Conservation (phyloP, 371 early-diverging fungal species). For the Apophysomyces ossiformis region DNA sequence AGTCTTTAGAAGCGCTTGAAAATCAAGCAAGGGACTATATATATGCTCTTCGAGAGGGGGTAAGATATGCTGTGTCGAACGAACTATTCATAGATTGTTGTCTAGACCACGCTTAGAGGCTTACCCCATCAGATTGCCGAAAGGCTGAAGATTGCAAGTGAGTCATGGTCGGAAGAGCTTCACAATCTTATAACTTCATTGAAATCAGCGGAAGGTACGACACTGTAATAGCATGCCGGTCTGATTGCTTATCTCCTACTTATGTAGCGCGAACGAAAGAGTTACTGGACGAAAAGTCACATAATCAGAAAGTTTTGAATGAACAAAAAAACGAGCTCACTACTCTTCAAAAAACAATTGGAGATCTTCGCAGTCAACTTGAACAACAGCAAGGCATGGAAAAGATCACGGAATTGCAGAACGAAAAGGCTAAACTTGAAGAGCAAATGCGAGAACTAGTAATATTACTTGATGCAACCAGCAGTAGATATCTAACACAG, state of each 20-base stretch:
- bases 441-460: constrained; percentile 20
- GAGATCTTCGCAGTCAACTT: constrained; percentile 10
- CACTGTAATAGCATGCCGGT: not conserved
- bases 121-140: constrained; percentile 48
- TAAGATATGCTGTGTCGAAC: not conserved
- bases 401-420: constrained; percentile 23
- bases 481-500: not conserved
- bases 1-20: constrained; percentile 41
- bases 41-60: constrained; percentile 32
- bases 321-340: constrained; percentile 6
- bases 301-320: constrained; percentile 15
- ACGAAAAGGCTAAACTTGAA: constrained; percentile 21
- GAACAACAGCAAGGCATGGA: constrained; percentile 15
- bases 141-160: constrained; percentile 34
- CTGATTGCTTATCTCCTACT: not conserved
- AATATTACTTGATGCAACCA: not conserved
- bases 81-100: not conserved
- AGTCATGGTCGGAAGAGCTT: constrained; percentile 42
- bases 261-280: constrained; percentile 20
- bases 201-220: constrained; percentile 36
- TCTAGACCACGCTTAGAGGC: constrained; percentile 24
- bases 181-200: constrained; percentile 28
- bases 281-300: constrained; percentile 21
- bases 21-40: constrained; percentile 43
- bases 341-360: constrained; percentile 11